These are phyloP conservation scores for Colletotrichum spinosum DNA, from an alignment of 2,329 filamentous ascomycete species.

Conservation along the genomic window DNA sequence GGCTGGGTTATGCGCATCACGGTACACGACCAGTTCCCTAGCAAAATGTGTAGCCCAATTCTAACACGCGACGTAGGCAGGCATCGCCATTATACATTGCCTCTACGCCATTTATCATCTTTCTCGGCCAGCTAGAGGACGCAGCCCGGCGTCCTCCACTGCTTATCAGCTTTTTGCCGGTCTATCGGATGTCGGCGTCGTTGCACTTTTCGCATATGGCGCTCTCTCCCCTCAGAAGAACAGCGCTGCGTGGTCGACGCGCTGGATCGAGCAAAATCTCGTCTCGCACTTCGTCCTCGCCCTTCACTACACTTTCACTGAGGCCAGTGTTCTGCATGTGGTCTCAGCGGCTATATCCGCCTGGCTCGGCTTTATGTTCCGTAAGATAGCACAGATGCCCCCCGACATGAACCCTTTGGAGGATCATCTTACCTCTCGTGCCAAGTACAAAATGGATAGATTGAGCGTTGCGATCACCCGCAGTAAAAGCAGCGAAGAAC, in stretches of 20 bases:
- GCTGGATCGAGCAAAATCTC: slow-evolving; percentile 69
- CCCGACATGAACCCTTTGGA: slow-evolving; percentile 97
- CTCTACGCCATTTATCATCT: slow-evolving; percentile 87
- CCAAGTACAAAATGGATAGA: slow-evolving; percentile 80
- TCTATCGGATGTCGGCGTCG: slow-evolving; percentile 72
- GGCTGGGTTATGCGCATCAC: slow-evolving; percentile 83
- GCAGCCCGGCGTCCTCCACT: slow-evolving; percentile 83
- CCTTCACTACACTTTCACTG: slow-evolving; percentile 76
- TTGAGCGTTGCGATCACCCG: slow-evolving; percentile 63
- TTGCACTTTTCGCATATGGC: slow-evolving; percentile 69
- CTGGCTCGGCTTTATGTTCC: slow-evolving; percentile 83
- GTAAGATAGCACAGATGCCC: slow-evolving; percentile 82
- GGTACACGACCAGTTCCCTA: slow-evolving; percentile 62
- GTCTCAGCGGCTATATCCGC: slow-evolving; percentile 77
- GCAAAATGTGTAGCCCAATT: slow-evolving; percentile 64
- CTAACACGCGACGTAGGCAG: slow-evolving; percentile 43
- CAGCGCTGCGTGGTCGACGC: slow-evolving; percentile 71
- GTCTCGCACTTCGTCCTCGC: slow-evolving; percentile 71
- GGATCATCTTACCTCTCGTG: slow-evolving; percentile 81
- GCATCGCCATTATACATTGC: slow-evolving; percentile 77
- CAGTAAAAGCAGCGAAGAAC: slow-evolving; percentile 67
- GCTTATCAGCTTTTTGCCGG: slow-evolving; percentile 90
- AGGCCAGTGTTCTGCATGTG: slow-evolving; percentile 75
- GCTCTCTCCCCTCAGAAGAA: slow-evolving; percentile 59
- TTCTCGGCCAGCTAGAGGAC: slow-evolving; percentile 73